Percentiles rank a stretch among this genome's conserved stretches.
Conservation (phyloP, 495 filamentous ascomycete genomes). For the Immersiella caudata region DNA sequence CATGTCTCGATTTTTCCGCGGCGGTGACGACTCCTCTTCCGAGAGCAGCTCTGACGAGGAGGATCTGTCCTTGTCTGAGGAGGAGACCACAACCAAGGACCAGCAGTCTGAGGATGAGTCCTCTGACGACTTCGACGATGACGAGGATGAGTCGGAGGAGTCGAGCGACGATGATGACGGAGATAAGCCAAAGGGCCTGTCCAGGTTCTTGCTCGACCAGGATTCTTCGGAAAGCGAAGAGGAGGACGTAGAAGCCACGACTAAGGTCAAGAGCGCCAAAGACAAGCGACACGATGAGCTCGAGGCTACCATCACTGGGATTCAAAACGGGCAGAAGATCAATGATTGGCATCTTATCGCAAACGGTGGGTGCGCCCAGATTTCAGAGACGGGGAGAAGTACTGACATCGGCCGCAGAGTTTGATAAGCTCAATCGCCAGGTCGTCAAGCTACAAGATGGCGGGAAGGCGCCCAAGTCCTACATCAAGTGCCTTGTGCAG, state of each 20-base stretch:
- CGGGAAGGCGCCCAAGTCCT: constrained; percentile 80
- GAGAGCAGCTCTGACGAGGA: constrained; percentile 86
- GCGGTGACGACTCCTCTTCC: constrained; percentile 83
- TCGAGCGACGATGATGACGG: constrained; percentile 68
- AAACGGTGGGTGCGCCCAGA: constrained; percentile 60
- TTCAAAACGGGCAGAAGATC: constrained; percentile 96
- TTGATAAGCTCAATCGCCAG: constrained; percentile 95
- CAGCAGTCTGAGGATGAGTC: constrained; percentile 49
- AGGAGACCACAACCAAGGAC: constrained; percentile 54
- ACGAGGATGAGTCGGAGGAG: constrained; percentile 57
- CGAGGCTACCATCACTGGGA: constrained; percentile 81
- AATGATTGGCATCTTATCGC: constrained; percentile 95
- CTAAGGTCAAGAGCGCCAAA: constrained; percentile 92
- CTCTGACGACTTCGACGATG: constrained; percentile 35
- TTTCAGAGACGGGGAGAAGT: constrained; percentile 24
- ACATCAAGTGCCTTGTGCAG: constrained; percentile 90
- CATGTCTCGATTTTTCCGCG: constrained; percentile 98
- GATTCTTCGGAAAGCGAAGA: constrained; percentile 76
- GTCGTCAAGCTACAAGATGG: constrained; percentile 75
- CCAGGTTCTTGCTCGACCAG: constrained; percentile 76
- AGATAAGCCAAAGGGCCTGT: constrained; percentile 64
- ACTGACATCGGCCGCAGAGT: constrained; percentile 60
- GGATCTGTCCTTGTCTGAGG: constrained; percentile 76
- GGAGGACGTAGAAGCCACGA: constrained; percentile 78
- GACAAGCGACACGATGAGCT: constrained; percentile 95